Evolutionary conservation across 768 basidiomycete genomes (phyloP), one percentile per base, ranked within the genome.

Genomic region (Pleurotus ostreatus): DNA sequence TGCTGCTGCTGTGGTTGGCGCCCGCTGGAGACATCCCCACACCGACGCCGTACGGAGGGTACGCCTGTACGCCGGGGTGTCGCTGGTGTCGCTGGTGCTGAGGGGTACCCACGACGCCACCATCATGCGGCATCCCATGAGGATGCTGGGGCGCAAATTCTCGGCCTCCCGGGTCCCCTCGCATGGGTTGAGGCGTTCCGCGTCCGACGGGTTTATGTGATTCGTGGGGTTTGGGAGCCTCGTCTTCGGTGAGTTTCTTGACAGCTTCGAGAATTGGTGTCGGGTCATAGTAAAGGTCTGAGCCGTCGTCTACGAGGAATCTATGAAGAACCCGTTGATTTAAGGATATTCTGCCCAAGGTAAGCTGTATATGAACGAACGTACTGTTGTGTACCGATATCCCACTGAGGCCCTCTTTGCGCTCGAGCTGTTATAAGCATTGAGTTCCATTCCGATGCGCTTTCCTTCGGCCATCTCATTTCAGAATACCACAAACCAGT

Each of bases 391-490:
- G 91, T 90, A 15, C 88, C 88, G 39, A 92, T 76, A 66, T 93
- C 91, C 90, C 90, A 93, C 63, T 92, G 90, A 3, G 91, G 91
- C 0, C 91, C 91, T 58, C 91, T 77, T 57, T 88, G 84, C 6
- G 90, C 91, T 38, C 91, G 81, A 2, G 91, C 91, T 23, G 85
- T 86, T 58, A 83, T 79, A 46, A 93, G 75, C 53, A 91, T 62
- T 0, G 90, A 92, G 62, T 93, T 93, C 91, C 91, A 92, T 61
- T 91, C 88, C 7, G 88, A 90, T 8, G 91, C 88, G 63, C 83
- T 84, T 67, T 92, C 90, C 81, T 82, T 46, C 38, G 49, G 25
- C 47, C 41, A 38, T 37, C 18, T 26, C 39, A 26, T 48, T 55
- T 41, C 38, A 11, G 43, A 12, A 55, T 55, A 39, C 46, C 26